These are phyloP conservation scores for Ganoderma sp. DNA, from an alignment of 1,284 basidiomycete species.

Conservation along the genomic window DNA sequence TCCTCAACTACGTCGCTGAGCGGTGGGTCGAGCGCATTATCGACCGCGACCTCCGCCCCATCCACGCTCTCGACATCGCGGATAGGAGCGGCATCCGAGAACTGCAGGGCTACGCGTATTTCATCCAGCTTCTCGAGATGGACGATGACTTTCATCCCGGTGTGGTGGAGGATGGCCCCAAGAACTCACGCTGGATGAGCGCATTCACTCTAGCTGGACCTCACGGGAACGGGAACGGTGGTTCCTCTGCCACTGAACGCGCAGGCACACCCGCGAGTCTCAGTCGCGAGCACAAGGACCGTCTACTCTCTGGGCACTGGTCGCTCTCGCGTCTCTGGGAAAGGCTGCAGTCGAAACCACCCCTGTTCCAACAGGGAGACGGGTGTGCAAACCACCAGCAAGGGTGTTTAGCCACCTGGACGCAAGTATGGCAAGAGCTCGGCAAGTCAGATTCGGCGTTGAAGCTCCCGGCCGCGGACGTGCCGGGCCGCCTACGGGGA, in stretches of 20 bases:
- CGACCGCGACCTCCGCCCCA: conserved; percentile 31
- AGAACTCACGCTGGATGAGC: conserved; percentile 16
- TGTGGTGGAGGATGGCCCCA: conserved; percentile 25
- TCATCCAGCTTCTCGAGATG: conserved; percentile 39
- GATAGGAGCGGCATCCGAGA: conserved; percentile 33
- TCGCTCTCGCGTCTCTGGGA: conserved; percentile 41
- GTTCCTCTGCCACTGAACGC: not conserved
- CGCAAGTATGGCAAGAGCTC: conserved; percentile 36
- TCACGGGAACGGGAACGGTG: conserved; percentile 8
- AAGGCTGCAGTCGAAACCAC: conserved; percentile 31
- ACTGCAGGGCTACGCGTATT: conserved; percentile 40
- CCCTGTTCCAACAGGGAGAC: conserved; percentile 36
- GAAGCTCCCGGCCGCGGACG: conserved; percentile 33
- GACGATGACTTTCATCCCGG: conserved; percentile 29
- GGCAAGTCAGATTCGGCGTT: conserved; percentile 30
- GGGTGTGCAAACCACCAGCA: conserved; percentile 42
- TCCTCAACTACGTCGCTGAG: conserved; percentile 35
- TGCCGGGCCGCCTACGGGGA: conserved; percentile 37
- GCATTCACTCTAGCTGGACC: conserved; percentile 9
- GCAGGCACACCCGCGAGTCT: conserved; percentile 29
- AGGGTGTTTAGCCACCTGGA: conserved; percentile 40
- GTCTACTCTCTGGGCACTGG: conserved; percentile 41
- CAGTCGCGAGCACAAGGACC: conserved; percentile 33
- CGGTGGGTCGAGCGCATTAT: conserved; percentile 37
- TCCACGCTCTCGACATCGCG: conserved; percentile 38